Percentiles rank a stretch among this genome's conserved stretches.
phyloP scores from a whole-genome alignment of 495 filamentous ascomycete species.

The Pseudomonodictys pantanalensis region DNA sequence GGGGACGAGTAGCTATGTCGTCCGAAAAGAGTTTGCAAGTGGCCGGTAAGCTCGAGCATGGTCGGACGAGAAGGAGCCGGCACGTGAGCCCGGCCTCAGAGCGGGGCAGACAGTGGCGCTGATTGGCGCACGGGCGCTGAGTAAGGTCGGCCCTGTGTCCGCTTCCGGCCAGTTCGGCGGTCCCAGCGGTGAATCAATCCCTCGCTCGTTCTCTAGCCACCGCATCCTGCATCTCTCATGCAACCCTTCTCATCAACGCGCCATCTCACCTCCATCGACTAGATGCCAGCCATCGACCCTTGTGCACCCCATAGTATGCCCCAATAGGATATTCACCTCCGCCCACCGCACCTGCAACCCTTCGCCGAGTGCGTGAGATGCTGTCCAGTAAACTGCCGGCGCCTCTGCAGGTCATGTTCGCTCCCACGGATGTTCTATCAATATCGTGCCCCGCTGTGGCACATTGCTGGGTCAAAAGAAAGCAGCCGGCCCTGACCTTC shows the following conservation, averaged over 20 bases:
- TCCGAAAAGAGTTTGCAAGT: no score
- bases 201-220: background rate
- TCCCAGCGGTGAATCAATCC: background rate
- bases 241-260: slow-evolving; percentile 9
- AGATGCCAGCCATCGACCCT: background rate
- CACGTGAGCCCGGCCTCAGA: no score
- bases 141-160: slow-evolving; percentile 9
- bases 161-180: background rate
- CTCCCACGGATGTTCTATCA: background rate
- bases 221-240: slow-evolving; percentile 6
- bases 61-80: no score
- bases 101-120: slow-evolving; percentile 9
- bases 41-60: no score
- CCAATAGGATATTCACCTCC: slow-evolving; percentile 7
- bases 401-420: background rate
- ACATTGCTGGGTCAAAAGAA: slow-evolving; percentile 25
- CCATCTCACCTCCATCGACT: background rate
- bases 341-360: background rate
- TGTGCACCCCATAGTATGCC: background rate
- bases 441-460: slow-evolving; percentile 22
- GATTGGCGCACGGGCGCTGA: background rate
- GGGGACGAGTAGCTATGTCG: no score
- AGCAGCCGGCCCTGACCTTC: background rate
- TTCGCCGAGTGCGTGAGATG: background rate
- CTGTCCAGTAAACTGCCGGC: slow-evolving; percentile 20